Evolutionary conservation across 306 rosid species (phyloP).

Genomic region (Amphicarpaea edgeworthii): DNA sequence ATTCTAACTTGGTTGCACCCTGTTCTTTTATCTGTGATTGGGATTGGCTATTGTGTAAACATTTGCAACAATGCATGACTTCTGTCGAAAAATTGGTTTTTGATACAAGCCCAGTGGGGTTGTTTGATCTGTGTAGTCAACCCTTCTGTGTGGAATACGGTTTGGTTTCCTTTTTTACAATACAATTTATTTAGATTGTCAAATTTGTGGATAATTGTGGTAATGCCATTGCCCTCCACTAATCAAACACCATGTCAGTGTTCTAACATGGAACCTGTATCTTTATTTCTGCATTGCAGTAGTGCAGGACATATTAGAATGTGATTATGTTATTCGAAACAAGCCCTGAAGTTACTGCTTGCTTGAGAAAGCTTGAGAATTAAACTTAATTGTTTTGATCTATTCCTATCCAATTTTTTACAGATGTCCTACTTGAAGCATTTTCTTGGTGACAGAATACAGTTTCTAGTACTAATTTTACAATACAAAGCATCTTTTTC

Average conservation of each 20-base stretch:
- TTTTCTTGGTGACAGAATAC: slow-evolving; percentile 34
- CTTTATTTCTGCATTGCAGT: background rate
- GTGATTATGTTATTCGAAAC: slow-evolving; percentile 4
- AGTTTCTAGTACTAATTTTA: slow-evolving; percentile 35
- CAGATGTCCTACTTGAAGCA: slow-evolving; percentile 45
- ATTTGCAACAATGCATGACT: background rate
- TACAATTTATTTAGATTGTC: background rate
- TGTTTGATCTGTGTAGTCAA: background rate
- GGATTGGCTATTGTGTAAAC: background rate
- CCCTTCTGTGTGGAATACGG: background rate
- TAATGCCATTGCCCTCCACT: no score
- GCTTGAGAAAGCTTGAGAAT: background rate
- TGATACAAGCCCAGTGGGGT: background rate
- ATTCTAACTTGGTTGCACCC: background rate
- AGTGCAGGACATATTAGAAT: background rate
- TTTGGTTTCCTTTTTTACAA: slow-evolving; percentile 10
- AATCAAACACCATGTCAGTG: background rate
- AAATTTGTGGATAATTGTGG: background rate
- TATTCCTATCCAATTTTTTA: slow-evolving; percentile 7
- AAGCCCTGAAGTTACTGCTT: background rate
- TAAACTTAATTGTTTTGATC: slow-evolving; percentile 21
- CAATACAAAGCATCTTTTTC: slow-evolving; percentile 45
- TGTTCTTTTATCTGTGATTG: background rate
- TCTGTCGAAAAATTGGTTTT: background rate
- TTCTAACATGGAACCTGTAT: slow-evolving; percentile 1